Percentiles rank a stretch among this genome's conserved stretches.
Conservation (phyloP, 257 asterid species). For the Scutellaria baicalensis region DNA sequence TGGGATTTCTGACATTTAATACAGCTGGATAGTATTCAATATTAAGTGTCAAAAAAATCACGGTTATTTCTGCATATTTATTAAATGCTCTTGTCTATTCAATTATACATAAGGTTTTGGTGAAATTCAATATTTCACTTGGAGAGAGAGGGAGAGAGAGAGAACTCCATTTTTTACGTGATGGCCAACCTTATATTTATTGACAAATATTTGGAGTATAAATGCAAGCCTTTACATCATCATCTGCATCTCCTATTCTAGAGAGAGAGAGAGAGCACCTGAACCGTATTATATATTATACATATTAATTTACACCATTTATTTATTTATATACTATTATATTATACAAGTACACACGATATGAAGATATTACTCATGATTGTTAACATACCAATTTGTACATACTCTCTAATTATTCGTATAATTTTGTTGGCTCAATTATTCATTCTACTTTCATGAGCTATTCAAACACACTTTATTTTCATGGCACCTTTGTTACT, state of each 20-base stretch:
- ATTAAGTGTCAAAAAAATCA: background rate
- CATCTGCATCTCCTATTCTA: constrained; percentile 3
- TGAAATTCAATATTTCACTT: constrained; percentile 4
- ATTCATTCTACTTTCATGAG: background rate
- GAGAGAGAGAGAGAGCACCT: background rate
- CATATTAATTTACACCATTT: too few relatives aligned
- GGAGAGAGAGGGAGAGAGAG: background rate
- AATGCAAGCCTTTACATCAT: constrained; percentile 10
- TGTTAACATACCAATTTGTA: background rate
- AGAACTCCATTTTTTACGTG: constrained; percentile 3
- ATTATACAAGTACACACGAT: background rate
- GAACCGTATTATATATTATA: background rate
- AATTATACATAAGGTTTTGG: background rate
- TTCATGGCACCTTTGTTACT: too few relatives aligned
- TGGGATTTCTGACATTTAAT: constrained; percentile 21
- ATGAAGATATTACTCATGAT: background rate
- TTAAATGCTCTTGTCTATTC: background rate
- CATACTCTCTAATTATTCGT: background rate
- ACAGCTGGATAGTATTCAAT: background rate
- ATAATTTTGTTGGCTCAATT: background rate
- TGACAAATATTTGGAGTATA: constrained; percentile 12
- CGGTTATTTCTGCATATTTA: constrained; percentile 12
- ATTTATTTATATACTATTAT: too few relatives aligned
- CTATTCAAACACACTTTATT: background rate
- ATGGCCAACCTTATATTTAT: constrained; percentile 17